Evolutionary conservation across 2,329 filamentous ascomycete genomes (phyloP).

Genomic region (Xylariales sp.): DNA sequence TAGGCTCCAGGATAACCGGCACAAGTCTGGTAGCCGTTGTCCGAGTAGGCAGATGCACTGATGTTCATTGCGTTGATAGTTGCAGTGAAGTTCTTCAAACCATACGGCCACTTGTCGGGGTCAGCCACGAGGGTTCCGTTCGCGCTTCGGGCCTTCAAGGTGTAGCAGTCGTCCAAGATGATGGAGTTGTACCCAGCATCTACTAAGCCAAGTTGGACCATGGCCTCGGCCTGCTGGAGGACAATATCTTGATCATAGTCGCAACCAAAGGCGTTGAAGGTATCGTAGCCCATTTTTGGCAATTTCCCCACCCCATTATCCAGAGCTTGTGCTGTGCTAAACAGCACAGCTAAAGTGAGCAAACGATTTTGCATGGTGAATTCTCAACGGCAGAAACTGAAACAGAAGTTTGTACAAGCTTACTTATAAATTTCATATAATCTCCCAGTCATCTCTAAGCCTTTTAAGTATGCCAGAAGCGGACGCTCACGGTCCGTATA

Average conservation of each 20-base stretch:
- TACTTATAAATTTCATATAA: no score
- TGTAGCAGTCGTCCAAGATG: slow-evolving; percentile 3
- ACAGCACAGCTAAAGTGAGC: not conserved
- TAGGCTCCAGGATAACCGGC: slow-evolving; percentile 2
- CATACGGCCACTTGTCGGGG: slow-evolving; percentile 2
- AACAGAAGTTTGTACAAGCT: not conserved
- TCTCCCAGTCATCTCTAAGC: no score
- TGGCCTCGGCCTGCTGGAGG: slow-evolving; percentile 2
- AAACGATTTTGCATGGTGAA: not conserved
- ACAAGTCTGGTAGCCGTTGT: slow-evolving; percentile 2
- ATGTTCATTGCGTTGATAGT: slow-evolving; percentile 2
- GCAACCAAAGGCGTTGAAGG: slow-evolving; percentile 3
- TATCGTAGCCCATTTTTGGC: slow-evolving; percentile 5
- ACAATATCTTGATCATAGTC: slow-evolving; percentile 3
- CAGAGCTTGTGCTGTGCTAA: not conserved
- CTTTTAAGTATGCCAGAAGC: not conserved
- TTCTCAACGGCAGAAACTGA: not conserved
- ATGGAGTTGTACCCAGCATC: slow-evolving; percentile 4
- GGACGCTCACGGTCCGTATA: not conserved
- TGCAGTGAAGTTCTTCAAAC: slow-evolving; percentile 1
- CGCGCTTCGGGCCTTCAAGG: not conserved
- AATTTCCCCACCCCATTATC: slow-evolving; percentile 2
- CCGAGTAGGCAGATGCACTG: not conserved
- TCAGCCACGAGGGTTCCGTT: slow-evolving; percentile 4
- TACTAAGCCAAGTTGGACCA: slow-evolving; percentile 1